Base-by-base conservation (phyloP, 495 filamentous ascomycete genomes). In the Aspergillus mulundensis region DNA sequence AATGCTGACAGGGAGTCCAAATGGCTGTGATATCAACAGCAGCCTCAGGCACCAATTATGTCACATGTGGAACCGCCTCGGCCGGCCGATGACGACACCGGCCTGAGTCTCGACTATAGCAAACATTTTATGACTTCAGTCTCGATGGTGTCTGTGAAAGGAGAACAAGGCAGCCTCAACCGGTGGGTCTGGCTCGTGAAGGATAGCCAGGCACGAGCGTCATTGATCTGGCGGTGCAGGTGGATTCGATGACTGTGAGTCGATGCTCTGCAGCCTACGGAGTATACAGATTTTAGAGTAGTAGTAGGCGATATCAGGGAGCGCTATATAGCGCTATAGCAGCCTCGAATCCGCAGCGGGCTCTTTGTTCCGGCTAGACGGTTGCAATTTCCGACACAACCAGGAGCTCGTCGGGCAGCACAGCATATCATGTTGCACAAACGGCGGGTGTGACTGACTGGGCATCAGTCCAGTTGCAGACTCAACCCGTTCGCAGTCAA, bases 331-430 rank as follows among this genome's bases (percentile, higher is more conserved):
- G 7, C 32, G 32, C 32, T 36, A 36, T 15, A 10, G 8, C 32
- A 14, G 32, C 32, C 32, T 36, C 32, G 32, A 10, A 15, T 36
- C 32, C 32, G 32, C 32, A 36, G 32, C 12, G 7, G 32, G 8
- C 32, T 36, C 32, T 23, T 38, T 32, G 28, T 41, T 56, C 46
- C 46, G 46, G 46, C 38, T 57, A 44, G 38, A 50, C 38, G 46
- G 36, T 50, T 50, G 54, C 46, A 57, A 57, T 57, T 44, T 57
- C 54, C 54, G 46, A 50, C 28, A 44, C 28, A 20, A 18, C 7
- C 38, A 57, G 44, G 41, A 46, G 36, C 21, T 24, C 41, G 41
- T 21, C 18, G 18, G 41, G 41, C 21, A 21, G 41, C 41, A 24
- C 18, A 23, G 48, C 7, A 53, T 5, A 15, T 32, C 7, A 53